These are phyloP conservation scores for Krasilnikovozyma curviuscula DNA, from an alignment of 768 basidiomycete genomes.

Conservation along the genomic window DNA sequence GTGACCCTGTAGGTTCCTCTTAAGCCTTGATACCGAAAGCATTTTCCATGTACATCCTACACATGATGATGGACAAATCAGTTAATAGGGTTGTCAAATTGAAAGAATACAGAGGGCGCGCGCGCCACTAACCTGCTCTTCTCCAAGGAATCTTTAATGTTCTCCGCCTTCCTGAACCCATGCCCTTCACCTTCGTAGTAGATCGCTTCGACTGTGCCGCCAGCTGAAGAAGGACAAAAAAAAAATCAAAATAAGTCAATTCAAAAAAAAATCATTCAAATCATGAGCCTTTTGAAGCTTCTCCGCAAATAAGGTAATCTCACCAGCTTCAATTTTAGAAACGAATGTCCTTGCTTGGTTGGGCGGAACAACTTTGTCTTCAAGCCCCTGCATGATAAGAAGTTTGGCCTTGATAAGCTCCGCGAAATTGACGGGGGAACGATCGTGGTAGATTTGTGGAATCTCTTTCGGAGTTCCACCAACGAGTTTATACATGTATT, in stretches of 20 bases:
- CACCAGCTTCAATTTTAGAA: not conserved
- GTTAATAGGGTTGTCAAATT: too few relatives aligned
- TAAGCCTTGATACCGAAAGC: too few relatives aligned
- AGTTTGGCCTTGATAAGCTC: slow-evolving; percentile 44
- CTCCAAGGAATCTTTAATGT: slow-evolving; percentile 37
- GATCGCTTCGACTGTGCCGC: slow-evolving; percentile 41
- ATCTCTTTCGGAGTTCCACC: slow-evolving; percentile 38
- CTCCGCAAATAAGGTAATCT: slow-evolving; percentile 24
- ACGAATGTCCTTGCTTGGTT: too few relatives aligned
- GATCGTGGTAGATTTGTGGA: slow-evolving; percentile 39
- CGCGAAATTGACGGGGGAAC: slow-evolving; percentile 46
- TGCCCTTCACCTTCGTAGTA: slow-evolving; percentile 48
- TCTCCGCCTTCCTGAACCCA: slow-evolving; percentile 31
- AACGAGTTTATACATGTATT: slow-evolving; percentile 28
- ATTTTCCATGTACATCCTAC: too few relatives aligned
- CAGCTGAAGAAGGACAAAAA: slow-evolving; percentile 17
- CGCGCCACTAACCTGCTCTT: too few relatives aligned
- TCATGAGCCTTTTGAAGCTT: slow-evolving; percentile 50
- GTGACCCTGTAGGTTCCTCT: too few relatives aligned
- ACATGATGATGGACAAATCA: too few relatives aligned
- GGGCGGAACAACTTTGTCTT: slow-evolving; percentile 15
- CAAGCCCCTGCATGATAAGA: slow-evolving; percentile 24
- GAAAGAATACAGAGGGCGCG: too few relatives aligned
- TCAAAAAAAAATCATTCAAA: slow-evolving; percentile 32
- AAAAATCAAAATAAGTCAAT: slow-evolving; percentile 40